Percentiles rank a stretch among this genome's conserved stretches.
Evolutionary conservation across 768 basidiomycete species (phyloP).

Genomic region (Tricholomella constricta): DNA sequence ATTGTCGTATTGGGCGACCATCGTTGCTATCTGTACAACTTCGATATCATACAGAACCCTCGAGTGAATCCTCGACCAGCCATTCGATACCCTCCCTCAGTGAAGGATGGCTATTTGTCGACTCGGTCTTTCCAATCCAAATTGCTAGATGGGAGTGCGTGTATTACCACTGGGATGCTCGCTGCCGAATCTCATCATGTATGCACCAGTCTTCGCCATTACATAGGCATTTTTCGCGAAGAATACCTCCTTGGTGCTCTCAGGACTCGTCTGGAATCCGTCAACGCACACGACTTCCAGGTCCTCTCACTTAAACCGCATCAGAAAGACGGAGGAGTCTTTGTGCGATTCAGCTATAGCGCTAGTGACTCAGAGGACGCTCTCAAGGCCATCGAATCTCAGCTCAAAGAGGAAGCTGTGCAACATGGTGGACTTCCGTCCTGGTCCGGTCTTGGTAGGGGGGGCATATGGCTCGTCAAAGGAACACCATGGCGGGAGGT

Average conservation of each 20-base stretch:
- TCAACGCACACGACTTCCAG: conserved; percentile 59
- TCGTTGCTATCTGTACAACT: background rate
- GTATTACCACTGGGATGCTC: background rate
- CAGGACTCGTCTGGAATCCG: conserved; percentile 45
- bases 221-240: conserved; percentile 60
- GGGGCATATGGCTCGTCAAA: conserved; percentile 70
- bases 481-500: conserved; percentile 86
- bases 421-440: conserved; percentile 61
- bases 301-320: conserved; percentile 66
- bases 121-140: conserved; percentile 77
- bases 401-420: conserved; percentile 44
- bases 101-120: conserved; percentile 62
- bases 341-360: conserved; percentile 70
- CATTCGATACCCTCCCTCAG: background rate
- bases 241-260: conserved; percentile 57
- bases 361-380: conserved; percentile 38
- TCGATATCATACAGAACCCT: background rate
- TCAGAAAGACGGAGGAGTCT: conserved; percentile 84
- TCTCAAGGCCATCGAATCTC: conserved; percentile 49
- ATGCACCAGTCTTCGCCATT: conserved; percentile 57
- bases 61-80: background rate
- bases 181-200: conserved; percentile 8
- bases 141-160: conserved; percentile 75
- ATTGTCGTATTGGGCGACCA: background rate
- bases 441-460: conserved; percentile 56